Conservation (phyloP, 1,284 basidiomycete species). For the Chalciporus piperatoides region DNA sequence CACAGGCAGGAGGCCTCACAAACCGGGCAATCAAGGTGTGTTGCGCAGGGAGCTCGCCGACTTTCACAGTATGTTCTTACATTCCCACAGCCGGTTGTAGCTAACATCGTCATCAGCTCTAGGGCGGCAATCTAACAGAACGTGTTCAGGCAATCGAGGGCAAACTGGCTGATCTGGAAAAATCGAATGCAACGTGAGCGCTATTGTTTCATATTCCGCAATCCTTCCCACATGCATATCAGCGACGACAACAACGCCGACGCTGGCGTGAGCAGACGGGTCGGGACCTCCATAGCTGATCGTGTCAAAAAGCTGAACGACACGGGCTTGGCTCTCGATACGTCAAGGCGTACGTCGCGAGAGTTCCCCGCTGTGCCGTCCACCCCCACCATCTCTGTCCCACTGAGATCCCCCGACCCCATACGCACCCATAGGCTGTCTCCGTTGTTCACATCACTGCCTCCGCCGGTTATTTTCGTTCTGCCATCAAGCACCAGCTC, state of each 20-base stretch:
- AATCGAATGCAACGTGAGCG: constrained; percentile 43
- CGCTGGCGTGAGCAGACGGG: too few species aligned
- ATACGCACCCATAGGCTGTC: constrained; percentile 23
- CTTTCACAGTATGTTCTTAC: constrained; percentile 49
- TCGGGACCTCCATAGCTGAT: too few species aligned
- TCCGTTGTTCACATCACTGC: constrained; percentile 18
- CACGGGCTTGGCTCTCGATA: constrained; percentile 53
- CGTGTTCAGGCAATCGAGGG: constrained; percentile 52
- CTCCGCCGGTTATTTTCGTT: constrained; percentile 12
- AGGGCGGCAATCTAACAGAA: constrained; percentile 46
- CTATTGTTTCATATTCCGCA: constrained; percentile 13
- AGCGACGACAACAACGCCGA: constrained; percentile 19
- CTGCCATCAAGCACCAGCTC: constrained; percentile 32
- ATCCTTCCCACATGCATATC: constrained; percentile 9
- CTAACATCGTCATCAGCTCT: constrained; percentile 39
- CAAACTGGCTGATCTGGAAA: constrained; percentile 56
- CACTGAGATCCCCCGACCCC: constrained; percentile 31
- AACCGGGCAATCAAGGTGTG: constrained; percentile 42
- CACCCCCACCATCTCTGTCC: constrained; percentile 31
- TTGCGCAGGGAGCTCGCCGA: constrained; percentile 55
- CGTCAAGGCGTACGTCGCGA: constrained; percentile 52
- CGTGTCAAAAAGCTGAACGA: constrained; percentile 49
- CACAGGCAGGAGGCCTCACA: constrained; percentile 51
- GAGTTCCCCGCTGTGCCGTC: constrained; percentile 41
- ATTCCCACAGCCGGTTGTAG: constrained; percentile 10